Evolutionary conservation across 108 stramenopile species (phyloP).

Genomic region (Pseudonitzschia pungens): DNA sequence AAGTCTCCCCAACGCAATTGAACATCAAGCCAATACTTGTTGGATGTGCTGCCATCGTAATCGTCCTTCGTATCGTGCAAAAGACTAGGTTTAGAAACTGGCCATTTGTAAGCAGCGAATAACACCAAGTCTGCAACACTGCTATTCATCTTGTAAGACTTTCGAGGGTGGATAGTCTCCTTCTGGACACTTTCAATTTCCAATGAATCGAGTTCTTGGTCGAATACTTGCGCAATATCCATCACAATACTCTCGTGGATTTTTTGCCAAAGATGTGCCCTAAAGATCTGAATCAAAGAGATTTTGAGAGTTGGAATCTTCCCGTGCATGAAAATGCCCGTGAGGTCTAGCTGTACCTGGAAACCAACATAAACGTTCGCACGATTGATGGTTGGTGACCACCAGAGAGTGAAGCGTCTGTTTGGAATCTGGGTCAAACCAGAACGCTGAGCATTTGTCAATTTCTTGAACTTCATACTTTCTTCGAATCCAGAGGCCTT

Average conservation of each 20-base stretch:
- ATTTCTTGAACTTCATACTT: conserved; percentile 98
- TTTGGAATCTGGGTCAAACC: conserved; percentile 99
- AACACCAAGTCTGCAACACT: conserved; percentile 98
- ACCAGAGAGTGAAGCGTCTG: conserved; percentile 99
- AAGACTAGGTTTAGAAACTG: conserved; percentile 94
- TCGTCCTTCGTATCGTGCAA: conserved; percentile 97
- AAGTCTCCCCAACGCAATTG: conserved; percentile 99
- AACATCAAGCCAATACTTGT: conserved; percentile 98
- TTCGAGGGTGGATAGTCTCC: conserved; percentile 99
- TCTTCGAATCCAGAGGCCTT: conserved; percentile 99
- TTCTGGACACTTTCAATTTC: conserved; percentile 99
- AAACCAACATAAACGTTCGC: conserved; percentile 99
- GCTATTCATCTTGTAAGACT: conserved; percentile 99
- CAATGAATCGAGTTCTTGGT: conserved; percentile 97
- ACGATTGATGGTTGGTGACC: conserved; percentile 99
- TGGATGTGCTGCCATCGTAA: conserved; percentile 94
- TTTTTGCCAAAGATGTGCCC: conserved; percentile 99
- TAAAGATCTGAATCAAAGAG: conserved; percentile 88
- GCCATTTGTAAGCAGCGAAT: conserved; percentile 99
- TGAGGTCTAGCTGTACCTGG: conserved; percentile 99
- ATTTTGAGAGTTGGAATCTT: conserved; percentile 99
- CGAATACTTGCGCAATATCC: conserved; percentile 98
- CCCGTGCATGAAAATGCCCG: conserved; percentile 99
- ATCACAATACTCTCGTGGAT: conserved; percentile 99
- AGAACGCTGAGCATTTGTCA: conserved; percentile 97